A percentile compares a stretch with the other conserved stretches of the same genome.
These are phyloP conservation scores for Amphibolis antarctica DNA, from an alignment of 106 monocot species.

Conservation along the genomic window DNA sequence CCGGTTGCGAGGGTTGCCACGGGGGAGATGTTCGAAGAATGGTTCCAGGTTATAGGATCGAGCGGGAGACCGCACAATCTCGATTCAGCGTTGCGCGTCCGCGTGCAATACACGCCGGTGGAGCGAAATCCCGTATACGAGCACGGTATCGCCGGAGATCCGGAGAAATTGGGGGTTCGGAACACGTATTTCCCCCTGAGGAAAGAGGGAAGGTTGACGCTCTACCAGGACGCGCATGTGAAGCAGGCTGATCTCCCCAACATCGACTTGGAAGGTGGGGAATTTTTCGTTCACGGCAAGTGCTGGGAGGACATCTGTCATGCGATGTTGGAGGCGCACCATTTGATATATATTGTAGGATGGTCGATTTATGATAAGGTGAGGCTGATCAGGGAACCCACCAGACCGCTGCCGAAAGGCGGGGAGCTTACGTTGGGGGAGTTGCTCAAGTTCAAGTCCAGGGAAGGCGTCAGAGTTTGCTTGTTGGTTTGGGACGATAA, in stretches of 20 bases:
- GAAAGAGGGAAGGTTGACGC: constrained; percentile 11
- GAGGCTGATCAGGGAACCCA: constrained; percentile 43
- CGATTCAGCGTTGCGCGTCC: constrained; percentile 8
- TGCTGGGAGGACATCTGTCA: constrained; percentile 88
- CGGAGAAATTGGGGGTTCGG: constrained; percentile 9
- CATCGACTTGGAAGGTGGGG: constrained; percentile 36
- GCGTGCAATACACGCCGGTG: constrained; percentile 9
- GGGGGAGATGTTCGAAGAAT: constrained; percentile 7
- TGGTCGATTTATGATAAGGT: constrained; percentile 62
- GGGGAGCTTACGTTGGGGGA: constrained; percentile 36
- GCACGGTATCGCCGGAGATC: constrained; percentile 8
- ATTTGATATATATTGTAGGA: constrained; percentile 57
- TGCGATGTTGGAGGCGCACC: constrained; percentile 57
- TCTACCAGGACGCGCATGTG: constrained; percentile 74
- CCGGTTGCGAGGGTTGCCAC: constrained; percentile 1
- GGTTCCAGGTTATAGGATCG: constrained; percentile 11
- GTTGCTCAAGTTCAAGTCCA: constrained; percentile 63
- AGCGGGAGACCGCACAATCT: constrained; percentile 6
- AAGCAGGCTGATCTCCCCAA: constrained; percentile 22
- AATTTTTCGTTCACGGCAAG: constrained; percentile 27
- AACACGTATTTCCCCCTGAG: constrained; percentile 17
- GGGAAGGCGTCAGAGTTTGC: constrained; percentile 69
- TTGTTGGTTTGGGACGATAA: constrained; percentile 77
- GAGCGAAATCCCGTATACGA: constrained; percentile 8
- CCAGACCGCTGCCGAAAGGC: constrained; percentile 7